These are phyloP conservation scores for Saraca asoca DNA, from an alignment of 331 rosid species.

Conservation along the genomic window DNA sequence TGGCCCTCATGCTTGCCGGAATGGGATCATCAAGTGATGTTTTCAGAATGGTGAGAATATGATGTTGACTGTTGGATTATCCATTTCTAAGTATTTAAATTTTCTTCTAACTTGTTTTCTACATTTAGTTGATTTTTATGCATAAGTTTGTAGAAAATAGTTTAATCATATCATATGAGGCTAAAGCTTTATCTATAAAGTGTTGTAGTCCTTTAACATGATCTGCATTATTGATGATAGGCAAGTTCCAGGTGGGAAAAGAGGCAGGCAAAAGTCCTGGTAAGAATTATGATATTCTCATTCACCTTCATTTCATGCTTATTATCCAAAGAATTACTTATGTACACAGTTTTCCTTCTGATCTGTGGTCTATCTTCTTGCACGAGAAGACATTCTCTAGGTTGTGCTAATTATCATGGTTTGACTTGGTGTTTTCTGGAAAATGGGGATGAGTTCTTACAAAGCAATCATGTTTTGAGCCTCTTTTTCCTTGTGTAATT, in stretches of 20 bases:
- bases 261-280: constrained; percentile 90
- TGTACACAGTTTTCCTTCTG: not conserved
- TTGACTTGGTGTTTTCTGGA: constrained; percentile 9
- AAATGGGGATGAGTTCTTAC: constrained; percentile 13
- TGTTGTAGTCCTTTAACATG: constrained; percentile 18
- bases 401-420: not conserved
- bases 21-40: constrained; percentile 84
- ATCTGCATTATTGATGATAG: constrained; percentile 47
- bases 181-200: not conserved
- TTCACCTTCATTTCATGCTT: constrained; percentile 15
- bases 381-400: not conserved
- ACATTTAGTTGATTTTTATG: not conserved
- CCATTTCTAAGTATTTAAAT: constrained; percentile 6
- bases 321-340: constrained; percentile 5
- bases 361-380: not conserved
- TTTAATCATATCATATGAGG: not conserved
- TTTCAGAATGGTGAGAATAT: constrained; percentile 69
- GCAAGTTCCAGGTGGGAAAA: constrained; percentile 92
- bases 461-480: too few relatives aligned
- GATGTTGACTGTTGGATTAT: not conserved
- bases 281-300: constrained; percentile 39
- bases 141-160: not conserved
- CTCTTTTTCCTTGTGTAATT: too few relatives aligned
- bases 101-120: constrained; percentile 4
- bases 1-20: constrained; percentile 90